phyloP scores from a whole-genome alignment of 371 early-diverging fungal species.

The Mortierella sp. region DNA sequence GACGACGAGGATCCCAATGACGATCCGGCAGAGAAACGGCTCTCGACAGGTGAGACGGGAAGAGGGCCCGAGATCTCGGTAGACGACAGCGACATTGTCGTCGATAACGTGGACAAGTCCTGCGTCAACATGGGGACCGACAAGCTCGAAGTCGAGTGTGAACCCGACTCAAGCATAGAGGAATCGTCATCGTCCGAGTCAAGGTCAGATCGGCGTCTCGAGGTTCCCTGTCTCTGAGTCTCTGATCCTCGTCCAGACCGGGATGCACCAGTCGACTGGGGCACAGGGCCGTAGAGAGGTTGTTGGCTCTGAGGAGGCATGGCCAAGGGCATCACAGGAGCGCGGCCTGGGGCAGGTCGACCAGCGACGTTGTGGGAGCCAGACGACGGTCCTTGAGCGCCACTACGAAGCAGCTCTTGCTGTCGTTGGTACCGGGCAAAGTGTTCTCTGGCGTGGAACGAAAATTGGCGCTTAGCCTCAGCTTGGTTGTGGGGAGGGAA shows the following conservation, averaged over 20 bases:
- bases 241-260: constrained; percentile 10
- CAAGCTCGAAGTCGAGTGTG: constrained; percentile 24
- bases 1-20: constrained; percentile 17
- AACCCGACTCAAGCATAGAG: background rate
- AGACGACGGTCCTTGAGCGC: constrained; percentile 42
- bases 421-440: constrained; percentile 49
- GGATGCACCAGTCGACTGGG: background rate
- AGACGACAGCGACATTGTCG: constrained; percentile 42
- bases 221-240: constrained; percentile 25
- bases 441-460: constrained; percentile 43
- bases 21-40: constrained; percentile 2
- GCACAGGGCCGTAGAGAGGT: background rate
- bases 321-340: background rate
- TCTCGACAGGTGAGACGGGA: constrained; percentile 23
- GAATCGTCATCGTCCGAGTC: constrained; percentile 51
- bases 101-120: constrained; percentile 48
- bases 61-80: constrained; percentile 39
- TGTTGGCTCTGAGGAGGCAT: background rate
- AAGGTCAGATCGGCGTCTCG: constrained; percentile 45
- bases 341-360: constrained; percentile 5
- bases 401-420: constrained; percentile 41
- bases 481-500: constrained; percentile 49
- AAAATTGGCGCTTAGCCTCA: constrained; percentile 53
- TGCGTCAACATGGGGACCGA: constrained; percentile 55
- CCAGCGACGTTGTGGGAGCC: background rate